phyloP scores from a whole-genome alignment of 148 eudicot genomes.

The Salicornia ramosissima region DNA sequence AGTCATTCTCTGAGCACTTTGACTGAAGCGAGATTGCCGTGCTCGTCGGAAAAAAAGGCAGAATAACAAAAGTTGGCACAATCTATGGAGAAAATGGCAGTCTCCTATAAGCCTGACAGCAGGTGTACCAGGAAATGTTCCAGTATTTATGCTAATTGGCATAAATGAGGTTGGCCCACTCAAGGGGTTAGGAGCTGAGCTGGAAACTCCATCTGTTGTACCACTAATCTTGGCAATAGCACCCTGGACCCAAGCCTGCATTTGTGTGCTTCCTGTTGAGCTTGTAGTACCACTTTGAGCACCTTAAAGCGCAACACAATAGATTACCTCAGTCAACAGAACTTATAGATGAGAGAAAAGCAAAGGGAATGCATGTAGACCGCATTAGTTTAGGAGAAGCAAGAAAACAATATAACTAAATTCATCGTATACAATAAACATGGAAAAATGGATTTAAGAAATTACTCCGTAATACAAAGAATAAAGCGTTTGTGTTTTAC shows the following conservation, averaged over 20 bases:
- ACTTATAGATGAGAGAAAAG: background rate
- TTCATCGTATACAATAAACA: background rate
- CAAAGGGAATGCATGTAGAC: background rate
- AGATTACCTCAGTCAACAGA: background rate
- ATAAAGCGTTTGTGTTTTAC: background rate
- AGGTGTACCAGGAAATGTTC: constrained; percentile 98
- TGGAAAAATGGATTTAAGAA: background rate
- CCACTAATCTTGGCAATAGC: constrained; percentile 98
- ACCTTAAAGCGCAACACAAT: constrained; percentile 38
- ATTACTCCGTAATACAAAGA: background rate
- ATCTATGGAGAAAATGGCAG: constrained; percentile 87
- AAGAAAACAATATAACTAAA: background rate
- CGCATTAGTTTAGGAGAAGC: background rate
- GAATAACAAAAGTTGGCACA: constrained; percentile 92
- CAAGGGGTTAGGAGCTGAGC: constrained; percentile 62
- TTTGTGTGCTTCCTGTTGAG: constrained; percentile 85
- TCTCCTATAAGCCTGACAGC: constrained; percentile 99
- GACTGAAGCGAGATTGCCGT: constrained; percentile 62
- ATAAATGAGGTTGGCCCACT: constrained; percentile 74
- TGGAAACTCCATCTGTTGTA: constrained; percentile 68
- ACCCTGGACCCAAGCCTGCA: constrained; percentile 99
- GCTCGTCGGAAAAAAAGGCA: constrained; percentile 88
- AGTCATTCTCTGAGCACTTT: constrained; percentile 56
- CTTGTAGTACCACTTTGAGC: constrained; percentile 75
- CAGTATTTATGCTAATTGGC: constrained; percentile 97